Evolutionary conservation across 139 green algal genomes (phyloP).

Genomic region (Chlorella sp.): DNA sequence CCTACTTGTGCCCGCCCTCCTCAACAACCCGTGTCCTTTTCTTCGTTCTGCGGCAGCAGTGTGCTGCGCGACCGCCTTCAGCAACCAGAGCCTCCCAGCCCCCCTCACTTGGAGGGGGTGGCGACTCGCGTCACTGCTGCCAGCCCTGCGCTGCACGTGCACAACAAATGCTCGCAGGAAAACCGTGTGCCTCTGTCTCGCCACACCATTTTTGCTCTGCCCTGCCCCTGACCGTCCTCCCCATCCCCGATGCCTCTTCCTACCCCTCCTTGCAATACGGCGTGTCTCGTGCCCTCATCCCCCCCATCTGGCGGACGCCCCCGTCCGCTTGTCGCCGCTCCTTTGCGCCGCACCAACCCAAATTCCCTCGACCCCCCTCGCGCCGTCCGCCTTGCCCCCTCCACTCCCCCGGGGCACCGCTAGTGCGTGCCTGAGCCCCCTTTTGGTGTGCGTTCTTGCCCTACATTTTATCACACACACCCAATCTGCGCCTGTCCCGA

Average conservation of each 20-base stretch:
- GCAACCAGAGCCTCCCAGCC: not conserved
- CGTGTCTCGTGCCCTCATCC: not conserved
- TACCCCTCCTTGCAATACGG: not conserved
- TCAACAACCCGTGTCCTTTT: not conserved
- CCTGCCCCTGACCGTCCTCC: not conserved
- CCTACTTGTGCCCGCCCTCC: not conserved
- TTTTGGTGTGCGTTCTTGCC: no score
- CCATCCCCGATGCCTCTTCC: not conserved
- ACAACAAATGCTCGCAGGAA: conserved; percentile 13
- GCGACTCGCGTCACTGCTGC: not conserved
- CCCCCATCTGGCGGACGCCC: not conserved
- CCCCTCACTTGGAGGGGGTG: not conserved
- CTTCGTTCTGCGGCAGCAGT: not conserved
- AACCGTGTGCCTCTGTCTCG: not conserved
- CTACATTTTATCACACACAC: no score
- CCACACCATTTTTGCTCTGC: not conserved
- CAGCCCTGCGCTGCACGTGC: not conserved
- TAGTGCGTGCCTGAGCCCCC: no score
- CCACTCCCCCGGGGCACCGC: no score
- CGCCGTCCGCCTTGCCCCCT: not conserved
- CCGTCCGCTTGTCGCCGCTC: not conserved
- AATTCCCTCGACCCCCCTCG: not conserved
- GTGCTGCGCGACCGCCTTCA: not conserved
- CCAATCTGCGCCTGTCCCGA: no score
- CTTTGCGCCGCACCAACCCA: not conserved